Evolutionary conservation across 352 stramenopile genomes (phyloP).

Genomic region (Phytophthora palmivora): DNA sequence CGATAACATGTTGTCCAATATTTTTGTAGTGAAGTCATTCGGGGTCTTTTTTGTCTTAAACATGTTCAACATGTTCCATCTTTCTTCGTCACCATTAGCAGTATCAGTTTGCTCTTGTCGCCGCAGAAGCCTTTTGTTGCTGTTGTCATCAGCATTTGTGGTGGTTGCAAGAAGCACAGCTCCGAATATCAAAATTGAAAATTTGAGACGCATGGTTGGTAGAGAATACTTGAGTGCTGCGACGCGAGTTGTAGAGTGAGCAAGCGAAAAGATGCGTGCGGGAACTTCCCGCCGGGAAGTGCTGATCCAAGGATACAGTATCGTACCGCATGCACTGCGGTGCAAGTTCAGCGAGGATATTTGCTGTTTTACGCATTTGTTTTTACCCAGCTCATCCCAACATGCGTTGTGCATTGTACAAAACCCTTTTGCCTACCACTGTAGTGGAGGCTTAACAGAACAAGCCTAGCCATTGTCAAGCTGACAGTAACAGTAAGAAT

Average conservation of each 20-base stretch:
- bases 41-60: neutral
- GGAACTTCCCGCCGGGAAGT: no score
- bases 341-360: no score
- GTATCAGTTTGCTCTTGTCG: neutral
- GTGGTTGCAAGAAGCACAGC: neutral
- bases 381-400: no score
- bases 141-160: neutral
- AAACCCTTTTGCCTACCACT: no score
- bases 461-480: no score
- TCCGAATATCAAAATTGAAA: neutral
- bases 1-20: slow-evolving; percentile 3
- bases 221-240: neutral
- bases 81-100: slow-evolving; percentile 5
- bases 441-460: no score
- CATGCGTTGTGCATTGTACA: no score
- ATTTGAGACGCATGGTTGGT: slow-evolving; percentile 3
- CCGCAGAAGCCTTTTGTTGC: neutral
- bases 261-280: neutral
- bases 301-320: neutral
- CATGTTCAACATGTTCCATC: neutral
- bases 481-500: no score
- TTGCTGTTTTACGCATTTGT: no score
- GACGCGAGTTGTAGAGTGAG: slow-evolving; percentile 7
- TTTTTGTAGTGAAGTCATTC: slow-evolving; percentile 1
- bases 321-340: no score